phyloP scores from a whole-genome alignment of 495 filamentous ascomycete genomes.

The Saxophila tyrrhenica region DNA sequence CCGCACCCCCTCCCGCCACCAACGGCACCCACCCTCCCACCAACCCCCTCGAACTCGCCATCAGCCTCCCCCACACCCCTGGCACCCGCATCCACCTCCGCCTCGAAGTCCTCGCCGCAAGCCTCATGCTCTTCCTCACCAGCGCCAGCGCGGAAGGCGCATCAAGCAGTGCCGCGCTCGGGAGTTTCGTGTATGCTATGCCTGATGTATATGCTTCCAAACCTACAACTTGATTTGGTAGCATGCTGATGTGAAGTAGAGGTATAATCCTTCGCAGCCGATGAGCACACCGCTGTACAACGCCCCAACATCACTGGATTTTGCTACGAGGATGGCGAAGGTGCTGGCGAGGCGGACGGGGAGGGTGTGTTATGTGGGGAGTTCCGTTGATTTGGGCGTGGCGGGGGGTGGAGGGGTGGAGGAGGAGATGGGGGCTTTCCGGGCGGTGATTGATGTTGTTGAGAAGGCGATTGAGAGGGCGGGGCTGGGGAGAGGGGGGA shows the following conservation, averaged over 20 bases:
- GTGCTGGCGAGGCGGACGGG: conserved; percentile 58
- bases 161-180: conserved; percentile 43
- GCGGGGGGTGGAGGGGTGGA: conserved; percentile 67
- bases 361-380: conserved; percentile 74
- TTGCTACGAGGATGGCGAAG: conserved; percentile 73
- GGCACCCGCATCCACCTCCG: conserved; percentile 73
- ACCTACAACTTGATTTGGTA: neutral
- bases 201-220: conserved; percentile 54
- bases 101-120: conserved; percentile 55
- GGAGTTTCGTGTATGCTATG: conserved; percentile 85
- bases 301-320: conserved; percentile 64
- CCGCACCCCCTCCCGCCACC: neutral
- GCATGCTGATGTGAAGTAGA: conserved; percentile 27
- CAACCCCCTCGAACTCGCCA: conserved; percentile 53
- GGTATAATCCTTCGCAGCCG: conserved; percentile 44
- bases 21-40: conserved; percentile 16
- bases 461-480: conserved; percentile 41
- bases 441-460: conserved; percentile 56
- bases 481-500: neutral
- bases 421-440: conserved; percentile 87
- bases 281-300: conserved; percentile 72
- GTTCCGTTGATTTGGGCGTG: conserved; percentile 55
- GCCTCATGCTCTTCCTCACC: conserved; percentile 63
- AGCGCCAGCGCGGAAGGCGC: conserved; percentile 53
- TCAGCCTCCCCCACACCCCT: conserved; percentile 62